Evolutionary conservation across 1,139 yeast species (phyloP), one percentile per base, ranked within the genome.

Genomic region (Hanseniaspora uvarum): DNA sequence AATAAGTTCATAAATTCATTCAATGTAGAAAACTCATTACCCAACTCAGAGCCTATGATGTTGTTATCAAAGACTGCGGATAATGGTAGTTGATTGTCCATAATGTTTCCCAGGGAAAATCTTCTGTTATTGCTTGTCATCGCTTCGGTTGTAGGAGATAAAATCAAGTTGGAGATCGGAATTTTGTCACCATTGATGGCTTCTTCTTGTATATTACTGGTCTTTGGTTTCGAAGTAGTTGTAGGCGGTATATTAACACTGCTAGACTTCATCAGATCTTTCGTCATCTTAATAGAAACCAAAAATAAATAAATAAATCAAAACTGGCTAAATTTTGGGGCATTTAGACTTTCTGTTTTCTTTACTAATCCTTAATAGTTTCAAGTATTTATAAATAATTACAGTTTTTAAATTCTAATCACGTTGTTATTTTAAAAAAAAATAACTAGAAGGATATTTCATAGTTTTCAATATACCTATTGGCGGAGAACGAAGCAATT

Each of bases 11-110:
- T 24, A 33, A 50, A 50, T 19, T 50, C 53, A 30, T 50, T 50
- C 23, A 50, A 16, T 1, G 48, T 43, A 14, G 53, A 50, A 12
- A 50, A 50, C 28, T 50, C 53, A 30, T 50, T 50, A 14, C 53
- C 53, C 14, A 50, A 19, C 24, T 50, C 53, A 10, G 53, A 50
- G 2, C 53, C 53, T 5, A 40, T 41, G 19, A 50, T 21, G 23
- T 50, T 50, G 36, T 50, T 39, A 11, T 50, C 53, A 30, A 43
- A 50, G 5, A 50, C 53, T 3, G 53, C 53, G 6, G 53, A 43
- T 21, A 50, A 11, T 5, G 53, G 53, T 5, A 50, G 23, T 18
- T 50, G 53, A 19, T 50, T 50, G 31, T 50, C 53, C 40, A 38
- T 28, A 14, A 50, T 28, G n/a, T 43, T n/a, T 4, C 48, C 48